Evolutionary conservation across 345 rosid species (phyloP).

Genomic region (Anastatica hierochuntica): DNA sequence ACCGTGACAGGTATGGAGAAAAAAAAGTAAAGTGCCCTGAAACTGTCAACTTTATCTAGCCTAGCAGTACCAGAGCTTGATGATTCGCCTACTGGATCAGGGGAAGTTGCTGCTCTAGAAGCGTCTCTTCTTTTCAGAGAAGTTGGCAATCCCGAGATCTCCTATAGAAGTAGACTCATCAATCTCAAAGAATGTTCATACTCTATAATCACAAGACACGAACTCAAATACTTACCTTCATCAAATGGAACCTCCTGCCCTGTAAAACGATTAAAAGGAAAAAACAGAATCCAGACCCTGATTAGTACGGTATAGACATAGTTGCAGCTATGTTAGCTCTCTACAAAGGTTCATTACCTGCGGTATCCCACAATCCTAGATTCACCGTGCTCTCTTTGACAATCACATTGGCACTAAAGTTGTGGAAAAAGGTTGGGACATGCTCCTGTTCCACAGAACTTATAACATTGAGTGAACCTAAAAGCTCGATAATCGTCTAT

Average conservation of each 20-base stretch:
- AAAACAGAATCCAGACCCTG: not conserved
- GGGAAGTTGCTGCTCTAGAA: constrained; percentile 47
- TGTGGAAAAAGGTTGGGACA: constrained; percentile 85
- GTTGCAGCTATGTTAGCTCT: too few relatives aligned
- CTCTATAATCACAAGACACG: not conserved
- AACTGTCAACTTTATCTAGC: constrained; percentile 62
- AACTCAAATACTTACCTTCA: constrained; percentile 54
- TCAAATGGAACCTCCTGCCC: constrained; percentile 89
- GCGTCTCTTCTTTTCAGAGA: constrained; percentile 59
- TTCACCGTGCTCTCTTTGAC: constrained; percentile 78
- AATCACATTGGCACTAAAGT: constrained; percentile 88
- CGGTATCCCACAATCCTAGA: constrained; percentile 95
- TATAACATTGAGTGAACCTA: too few relatives aligned
- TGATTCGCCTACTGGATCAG: constrained; percentile 81
- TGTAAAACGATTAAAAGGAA: constrained; percentile 26
- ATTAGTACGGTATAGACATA: not conserved
- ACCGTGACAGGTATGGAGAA: too few relatives aligned
- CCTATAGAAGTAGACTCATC: constrained; percentile 33
- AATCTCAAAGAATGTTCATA: not conserved
- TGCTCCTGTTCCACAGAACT: constrained; percentile 48
- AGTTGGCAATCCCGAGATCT: constrained; percentile 86
- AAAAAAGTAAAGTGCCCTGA: constrained; percentile 44
- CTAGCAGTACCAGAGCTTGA: constrained; percentile 86
- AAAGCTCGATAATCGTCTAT: too few relatives aligned
- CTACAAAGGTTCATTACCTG: too few relatives aligned